Base-by-base conservation (phyloP, 805 yeast genomes). In the Sugiyamaella qingdaonensis region DNA sequence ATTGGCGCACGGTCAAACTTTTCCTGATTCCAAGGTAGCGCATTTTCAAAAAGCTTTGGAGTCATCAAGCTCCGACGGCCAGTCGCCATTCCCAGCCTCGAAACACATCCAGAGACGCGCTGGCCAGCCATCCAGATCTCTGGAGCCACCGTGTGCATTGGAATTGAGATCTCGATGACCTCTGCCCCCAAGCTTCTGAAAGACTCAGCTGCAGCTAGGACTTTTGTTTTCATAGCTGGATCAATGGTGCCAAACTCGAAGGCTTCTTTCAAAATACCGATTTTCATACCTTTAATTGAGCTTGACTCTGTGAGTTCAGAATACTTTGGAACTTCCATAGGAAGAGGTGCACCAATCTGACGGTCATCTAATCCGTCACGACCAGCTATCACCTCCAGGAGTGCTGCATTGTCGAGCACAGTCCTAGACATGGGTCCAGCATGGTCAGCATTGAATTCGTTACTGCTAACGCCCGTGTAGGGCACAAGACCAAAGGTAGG, bases 401-500 rank as follows among this genome's bases (percentile, higher is more conserved):
- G 51, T 43, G 58, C 54, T 14, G 71, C 73, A 55, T 69, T 72
- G 16, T 63, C 70, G 31, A 67, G 56, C 2, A 71, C 74, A 43
- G 65, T 64, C 43, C 56, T 60, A 3, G 75, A 70, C 70, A 71
- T 67, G n/a, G 73, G 72, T 5, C 75, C 75, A 14, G 70, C 67
- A 56, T 69, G 72, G 51, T 71, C 75, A 42, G 65, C 65, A 42
- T 65, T 68, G 7, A 67, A 62, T 45, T 69, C 74, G 46, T 66
- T 58, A 37, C 68, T 64, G 7, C 68, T 69, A 36, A 68, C 64
- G n/a, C 74, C 74, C 13, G 75, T 68, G 58, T 62, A 67, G 2
- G 72, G 72, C 18, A 69, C 68, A 24, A 68, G 54, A 0, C 98
- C 98, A 67, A 91, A 94, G 4, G 76, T 65, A 1, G 79, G 78